Evolutionary conservation across 805 yeast genomes (phyloP).

Genomic region (Yarrowia hollandica): DNA sequence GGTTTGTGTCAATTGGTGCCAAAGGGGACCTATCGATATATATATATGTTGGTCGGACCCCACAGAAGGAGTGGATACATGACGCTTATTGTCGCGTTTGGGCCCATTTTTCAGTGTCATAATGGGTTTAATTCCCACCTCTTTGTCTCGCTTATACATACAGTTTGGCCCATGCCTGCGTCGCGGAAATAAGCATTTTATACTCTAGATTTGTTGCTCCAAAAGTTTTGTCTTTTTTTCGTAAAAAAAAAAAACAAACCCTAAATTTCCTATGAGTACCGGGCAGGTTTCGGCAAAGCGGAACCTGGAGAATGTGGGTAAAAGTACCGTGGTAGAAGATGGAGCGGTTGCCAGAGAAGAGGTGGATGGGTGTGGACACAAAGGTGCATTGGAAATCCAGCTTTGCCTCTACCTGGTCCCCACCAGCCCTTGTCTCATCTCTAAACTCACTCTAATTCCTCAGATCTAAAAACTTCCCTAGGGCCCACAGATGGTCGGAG

Average conservation of each 20-base stretch:
- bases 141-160: constrained; percentile 26
- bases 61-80: constrained; percentile 19
- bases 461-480: too few species aligned
- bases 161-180: constrained; percentile 22
- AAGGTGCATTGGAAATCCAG: too few species aligned
- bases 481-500: neutral
- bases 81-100: constrained; percentile 16
- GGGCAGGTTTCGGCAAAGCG: neutral
- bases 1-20: too few species aligned
- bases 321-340: too few species aligned
- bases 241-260: neutral
- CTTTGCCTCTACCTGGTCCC: too few species aligned
- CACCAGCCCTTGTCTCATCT: too few species aligned
- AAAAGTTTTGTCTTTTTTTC: neutral
- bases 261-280: too few species aligned
- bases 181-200: neutral
- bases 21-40: neutral
- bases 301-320: neutral
- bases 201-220: constrained; percentile 9
- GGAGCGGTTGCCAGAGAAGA: too few species aligned
- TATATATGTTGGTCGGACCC: constrained; percentile 1
- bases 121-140: neutral
- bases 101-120: neutral
- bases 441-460: too few species aligned
- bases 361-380: too few species aligned